Conservation (phyloP, 2,329 filamentous ascomycete species). For the Beauveria varroae region DNA sequence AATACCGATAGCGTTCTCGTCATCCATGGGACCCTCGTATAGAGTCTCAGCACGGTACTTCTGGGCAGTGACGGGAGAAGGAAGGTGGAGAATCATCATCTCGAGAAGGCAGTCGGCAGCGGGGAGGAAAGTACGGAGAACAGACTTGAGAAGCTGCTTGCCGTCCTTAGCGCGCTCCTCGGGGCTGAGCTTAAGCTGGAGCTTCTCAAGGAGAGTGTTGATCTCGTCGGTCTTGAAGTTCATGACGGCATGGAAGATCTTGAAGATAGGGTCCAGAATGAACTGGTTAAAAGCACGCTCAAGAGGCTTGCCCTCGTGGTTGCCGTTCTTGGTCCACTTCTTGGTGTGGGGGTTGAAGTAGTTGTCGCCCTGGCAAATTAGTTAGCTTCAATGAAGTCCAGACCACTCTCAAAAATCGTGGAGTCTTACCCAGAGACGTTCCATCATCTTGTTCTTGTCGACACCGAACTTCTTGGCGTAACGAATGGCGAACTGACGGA, state of each 20-base stretch:
- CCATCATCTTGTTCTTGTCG: slow-evolving; percentile 99
- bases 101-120: slow-evolving; percentile 96
- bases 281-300: slow-evolving; percentile 99
- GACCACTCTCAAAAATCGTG: background rate
- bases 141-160: slow-evolving; percentile 94
- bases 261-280: slow-evolving; percentile 99
- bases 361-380: slow-evolving; percentile 67
- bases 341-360: slow-evolving; percentile 99
- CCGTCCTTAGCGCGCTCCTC: slow-evolving; percentile 93
- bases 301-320: slow-evolving; percentile 76
- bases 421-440: slow-evolving; percentile 88
- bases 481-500: slow-evolving; percentile 90
- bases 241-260: slow-evolving; percentile 93
- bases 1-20: slow-evolving; percentile 91
- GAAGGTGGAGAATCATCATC: slow-evolving; percentile 99
- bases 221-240: slow-evolving; percentile 98
- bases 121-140: slow-evolving; percentile 98
- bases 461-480: slow-evolving; percentile 99
- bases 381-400: background rate
- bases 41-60: slow-evolving; percentile 97
- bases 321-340: slow-evolving; percentile 94
- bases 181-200: slow-evolving; percentile 78
- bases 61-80: slow-evolving; percentile 92
- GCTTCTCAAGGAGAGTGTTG: slow-evolving; percentile 76
- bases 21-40: slow-evolving; percentile 94